Evolutionary conservation across 179 eudicot species (phyloP), one percentile per base, ranked within the genome.

Genomic region (Beta macrorhiza): DNA sequence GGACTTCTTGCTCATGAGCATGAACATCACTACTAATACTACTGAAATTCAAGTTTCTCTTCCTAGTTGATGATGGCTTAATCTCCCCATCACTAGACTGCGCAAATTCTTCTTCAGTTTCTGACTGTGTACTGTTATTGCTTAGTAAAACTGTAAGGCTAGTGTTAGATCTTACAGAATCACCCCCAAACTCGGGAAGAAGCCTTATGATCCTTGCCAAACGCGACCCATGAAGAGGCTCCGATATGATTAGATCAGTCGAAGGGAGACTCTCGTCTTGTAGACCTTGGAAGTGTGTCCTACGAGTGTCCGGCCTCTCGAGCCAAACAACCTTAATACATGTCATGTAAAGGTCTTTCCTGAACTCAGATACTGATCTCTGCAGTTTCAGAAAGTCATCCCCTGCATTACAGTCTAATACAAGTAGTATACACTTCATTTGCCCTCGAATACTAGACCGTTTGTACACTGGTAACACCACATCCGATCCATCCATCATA

Each of bases 181-280:
- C 47, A 29, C 91, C 94, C 16, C 91, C 89, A 81, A 90, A 94
- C 91, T 94, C 99, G 0, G 97, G 99, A 14, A 96, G 76, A 78
- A 92, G 91, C 29, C 86, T 78, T 17, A 92, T 78, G 49, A 88
- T 85, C 67, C 76, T 79, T 22, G 59, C 72, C 62, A 96, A 78
- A 29, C 93, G 90, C 9, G 90, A 85, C 19, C 98, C 97, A 80
- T 96, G 99, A 56, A 96, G 82, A 2, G 99, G 99, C 77, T 90
- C 90, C 0, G 88, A 84, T 7, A 94, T 83, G 74, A 93, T 84
- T 20, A 82, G 59, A 72, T 96, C 98, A 0, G 83, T 81, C 5
- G 76, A 55, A 19, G 97, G 89, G 19, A 93, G 89, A 74, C 83
- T 85, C 72, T 86, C 90, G 52, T 87, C 89, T 55, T 87, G 71